Base-by-base conservation (phyloP, 2,329 filamentous ascomycete genomes). In the Proliferodiscus dingleyae region DNA sequence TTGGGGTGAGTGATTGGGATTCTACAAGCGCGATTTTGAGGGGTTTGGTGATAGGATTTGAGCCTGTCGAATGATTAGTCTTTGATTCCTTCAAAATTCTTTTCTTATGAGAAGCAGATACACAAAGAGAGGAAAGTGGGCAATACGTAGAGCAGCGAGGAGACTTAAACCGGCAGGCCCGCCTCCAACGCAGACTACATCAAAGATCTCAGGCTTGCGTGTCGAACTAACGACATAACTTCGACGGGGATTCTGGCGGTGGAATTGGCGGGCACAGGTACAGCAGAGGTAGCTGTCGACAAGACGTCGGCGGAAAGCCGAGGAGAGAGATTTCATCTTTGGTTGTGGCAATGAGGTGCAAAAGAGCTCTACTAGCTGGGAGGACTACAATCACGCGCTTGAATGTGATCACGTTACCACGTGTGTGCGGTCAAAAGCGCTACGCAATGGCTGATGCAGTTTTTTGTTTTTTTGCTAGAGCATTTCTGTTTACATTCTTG, bases 1-100 rank as follows among this genome's bases (percentile, higher is more conserved):
- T 75, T 59, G 84, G 86, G 55, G 75, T 71, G 26, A 98, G 78
- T 62, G 94, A 84, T 68, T 96, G 90, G 28, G 84, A 84, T 72
- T 98, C 93, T 59, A 98, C 78, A 49, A 98, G 81, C 49, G 91
- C 93, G 34, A 96, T 78, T 59, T 85, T 87, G 21, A 98, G 80
- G 51, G 81, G 74, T 23, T 83, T 80, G 2, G 93, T 94, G 15
- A 78, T 69, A 5, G 85, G 81, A 15, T 85, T 89, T 10, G 88
- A 77, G 56, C 86, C 87, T 93, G 51, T 32, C n/a, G 18, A 16
- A 16, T 15, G n/a, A 18, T 34, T 9, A 15, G 32, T 18, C 32
- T 8, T 10, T 34, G n/a, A n/a, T n/a, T n/a, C n/a, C n/a, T n/a
- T n/a, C n/a, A n/a, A n/a, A n/a, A n/a, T n/a, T n/a, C n/a, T n/a